A percentile compares a stretch with the other conserved stretches of the same genome.
Evolutionary conservation across 2,329 filamentous ascomycete species (phyloP).

Genomic region (Monosporascus ibericus): DNA sequence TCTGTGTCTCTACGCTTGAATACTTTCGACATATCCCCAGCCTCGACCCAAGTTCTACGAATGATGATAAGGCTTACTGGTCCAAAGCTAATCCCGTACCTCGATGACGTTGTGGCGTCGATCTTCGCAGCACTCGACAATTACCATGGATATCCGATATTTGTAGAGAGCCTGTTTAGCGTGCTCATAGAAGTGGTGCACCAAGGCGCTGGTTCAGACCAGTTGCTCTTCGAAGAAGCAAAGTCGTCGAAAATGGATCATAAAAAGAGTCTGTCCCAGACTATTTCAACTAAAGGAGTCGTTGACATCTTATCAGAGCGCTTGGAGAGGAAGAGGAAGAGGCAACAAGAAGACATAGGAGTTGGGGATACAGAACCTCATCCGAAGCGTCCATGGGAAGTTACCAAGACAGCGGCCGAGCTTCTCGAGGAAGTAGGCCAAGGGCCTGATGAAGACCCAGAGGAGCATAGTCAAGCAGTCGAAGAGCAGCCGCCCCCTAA

Average conservation of each 20-base stretch:
- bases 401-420: constrained; percentile 15
- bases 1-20: constrained; percentile 85
- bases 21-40: constrained; percentile 84
- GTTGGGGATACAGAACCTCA: constrained; percentile 26
- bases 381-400: constrained; percentile 30
- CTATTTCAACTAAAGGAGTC: constrained; percentile 38
- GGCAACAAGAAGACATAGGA: constrained; percentile 25
- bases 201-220: constrained; percentile 62
- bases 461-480: constrained; percentile 27
- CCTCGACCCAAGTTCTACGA: constrained; percentile 80
- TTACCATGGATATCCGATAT: constrained; percentile 83
- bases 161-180: constrained; percentile 80
- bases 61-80: constrained; percentile 95
- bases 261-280: constrained; percentile 30
- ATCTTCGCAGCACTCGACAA: constrained; percentile 92
- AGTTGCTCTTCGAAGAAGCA: constrained; percentile 39
- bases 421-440: constrained; percentile 29
- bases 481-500: constrained; percentile 56
- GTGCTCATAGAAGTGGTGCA: constrained; percentile 79
- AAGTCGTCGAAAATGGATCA: constrained; percentile 32
- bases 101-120: constrained; percentile 85
- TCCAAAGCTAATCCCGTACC: constrained; percentile 71
- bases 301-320: constrained; percentile 59
- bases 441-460: constrained; percentile 21
- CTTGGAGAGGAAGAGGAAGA: constrained; percentile 33